Evolutionary conservation across 2,329 filamentous ascomycete species (phyloP).

Genomic region (Ophiostoma ulmi): DNA sequence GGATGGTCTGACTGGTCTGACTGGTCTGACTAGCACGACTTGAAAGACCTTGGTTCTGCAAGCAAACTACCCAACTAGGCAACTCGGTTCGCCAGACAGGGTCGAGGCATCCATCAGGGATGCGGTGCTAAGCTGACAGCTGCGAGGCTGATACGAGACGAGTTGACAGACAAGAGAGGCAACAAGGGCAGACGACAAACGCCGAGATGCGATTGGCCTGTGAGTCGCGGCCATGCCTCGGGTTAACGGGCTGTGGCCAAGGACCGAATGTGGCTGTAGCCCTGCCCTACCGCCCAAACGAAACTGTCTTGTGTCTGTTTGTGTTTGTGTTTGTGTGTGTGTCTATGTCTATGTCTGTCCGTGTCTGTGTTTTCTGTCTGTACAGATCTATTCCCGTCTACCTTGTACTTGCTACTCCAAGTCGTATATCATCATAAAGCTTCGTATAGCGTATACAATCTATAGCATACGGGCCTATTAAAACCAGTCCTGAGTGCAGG

Average conservation of each 20-base stretch:
- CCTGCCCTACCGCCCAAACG: constrained; percentile 1
- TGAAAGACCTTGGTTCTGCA: not conserved
- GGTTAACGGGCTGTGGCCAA: not conserved
- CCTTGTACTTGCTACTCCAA: not conserved
- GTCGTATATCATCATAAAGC: not conserved
- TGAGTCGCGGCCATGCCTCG: not conserved
- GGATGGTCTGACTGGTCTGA: not conserved
- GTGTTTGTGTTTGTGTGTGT: not conserved
- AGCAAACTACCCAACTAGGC: not conserved
- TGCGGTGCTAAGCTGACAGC: not conserved
- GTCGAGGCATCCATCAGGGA: not conserved
- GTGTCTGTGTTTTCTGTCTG: not conserved
- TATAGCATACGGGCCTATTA: not conserved
- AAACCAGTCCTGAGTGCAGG: not conserved
- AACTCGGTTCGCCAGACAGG: not conserved
- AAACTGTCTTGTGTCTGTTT: not conserved
- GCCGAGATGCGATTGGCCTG: constrained; percentile 5
- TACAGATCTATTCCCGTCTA: not conserved
- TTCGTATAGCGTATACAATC: not conserved
- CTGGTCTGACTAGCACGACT: too few species aligned
- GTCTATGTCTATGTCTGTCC: not conserved
- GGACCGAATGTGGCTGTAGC: not conserved
- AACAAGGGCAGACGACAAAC: not conserved
- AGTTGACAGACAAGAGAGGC: not conserved
- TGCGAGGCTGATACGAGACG: not conserved